phyloP scores from a whole-genome alignment of 2,329 filamentous ascomycete genomes.

The Chaetomium sp. region DNA sequence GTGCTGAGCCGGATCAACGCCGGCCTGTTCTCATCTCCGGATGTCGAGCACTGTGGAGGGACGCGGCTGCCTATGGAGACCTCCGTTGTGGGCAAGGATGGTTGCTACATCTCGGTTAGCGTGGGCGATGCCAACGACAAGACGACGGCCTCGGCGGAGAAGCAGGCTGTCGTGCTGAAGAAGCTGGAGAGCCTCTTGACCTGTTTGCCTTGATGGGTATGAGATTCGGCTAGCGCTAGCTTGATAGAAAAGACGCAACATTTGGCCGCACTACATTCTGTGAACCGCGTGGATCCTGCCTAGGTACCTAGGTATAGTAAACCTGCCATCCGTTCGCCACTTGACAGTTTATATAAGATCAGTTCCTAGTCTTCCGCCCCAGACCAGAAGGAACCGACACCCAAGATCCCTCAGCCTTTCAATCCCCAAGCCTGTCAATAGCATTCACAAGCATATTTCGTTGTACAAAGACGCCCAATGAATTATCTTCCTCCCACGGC shows the following conservation, averaged over 20 bases:
- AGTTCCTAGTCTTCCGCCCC: not conserved
- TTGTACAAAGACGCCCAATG: not conserved
- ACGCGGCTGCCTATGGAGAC: conserved; percentile 61
- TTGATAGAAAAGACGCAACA: not conserved
- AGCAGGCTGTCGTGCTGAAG: conserved; percentile 54
- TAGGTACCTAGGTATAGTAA: not conserved
- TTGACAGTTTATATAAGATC: not conserved
- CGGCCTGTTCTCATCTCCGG: conserved; percentile 54
- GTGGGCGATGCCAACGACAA: conserved; percentile 63
- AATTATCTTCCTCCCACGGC: conserved; percentile 1
- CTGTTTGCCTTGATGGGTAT: conserved; percentile 24
- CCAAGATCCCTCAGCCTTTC: not conserved
- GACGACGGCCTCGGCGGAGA: conserved; percentile 55
- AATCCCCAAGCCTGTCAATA: not conserved
- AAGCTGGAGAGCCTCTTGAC: conserved; percentile 46
- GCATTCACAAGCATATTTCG: conserved; percentile 3
- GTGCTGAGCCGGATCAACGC: conserved; percentile 64
- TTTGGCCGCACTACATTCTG: not conserved
- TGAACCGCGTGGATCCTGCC: not conserved
- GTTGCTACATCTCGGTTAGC: conserved; percentile 65
- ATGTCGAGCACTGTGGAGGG: conserved; percentile 60
- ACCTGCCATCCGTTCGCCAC: not conserved
- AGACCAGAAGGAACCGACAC: not conserved
- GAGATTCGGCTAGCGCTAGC: not conserved
- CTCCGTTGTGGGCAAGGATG: conserved; percentile 51